These are phyloP conservation scores for Ambrosiella xylebori DNA, from an alignment of 2,329 filamentous ascomycete species.

Conservation along the genomic window DNA sequence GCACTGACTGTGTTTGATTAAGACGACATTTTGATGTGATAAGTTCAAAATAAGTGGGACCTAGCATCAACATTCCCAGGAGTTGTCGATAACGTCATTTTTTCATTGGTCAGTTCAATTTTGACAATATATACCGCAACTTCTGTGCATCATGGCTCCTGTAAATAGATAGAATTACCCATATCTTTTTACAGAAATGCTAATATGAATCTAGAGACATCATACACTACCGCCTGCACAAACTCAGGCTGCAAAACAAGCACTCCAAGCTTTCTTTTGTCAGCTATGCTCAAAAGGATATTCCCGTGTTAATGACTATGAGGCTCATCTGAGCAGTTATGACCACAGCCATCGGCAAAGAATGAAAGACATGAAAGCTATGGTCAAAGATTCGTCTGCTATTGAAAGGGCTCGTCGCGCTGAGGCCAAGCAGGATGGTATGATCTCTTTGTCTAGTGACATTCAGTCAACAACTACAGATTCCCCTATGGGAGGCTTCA, in stretches of 20 bases:
- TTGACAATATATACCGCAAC: background rate
- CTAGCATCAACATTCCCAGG: too few relatives aligned
- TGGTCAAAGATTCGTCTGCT: conserved; percentile 54
- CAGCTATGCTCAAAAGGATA: conserved; percentile 88
- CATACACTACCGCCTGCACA: conserved; percentile 41
- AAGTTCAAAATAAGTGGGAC: too few relatives aligned
- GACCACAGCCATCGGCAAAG: conserved; percentile 91
- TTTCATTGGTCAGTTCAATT: too few relatives aligned
- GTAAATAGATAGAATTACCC: background rate
- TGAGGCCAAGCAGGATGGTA: conserved; percentile 51
- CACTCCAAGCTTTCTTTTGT: conserved; percentile 67
- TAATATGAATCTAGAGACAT: conserved; percentile 26
- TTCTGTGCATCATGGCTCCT: conserved; percentile 2
- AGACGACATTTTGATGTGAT: too few relatives aligned
- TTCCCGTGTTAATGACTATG: conserved; percentile 86
- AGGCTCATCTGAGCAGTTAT: conserved; percentile 84
- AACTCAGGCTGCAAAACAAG: conserved; percentile 52
- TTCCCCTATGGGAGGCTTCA: conserved; percentile 30
- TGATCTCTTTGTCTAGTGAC: conserved; percentile 48
- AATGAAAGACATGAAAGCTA: conserved; percentile 72
- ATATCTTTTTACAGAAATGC: background rate
- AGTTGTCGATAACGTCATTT: too few relatives aligned
- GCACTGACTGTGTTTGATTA: too few relatives aligned
- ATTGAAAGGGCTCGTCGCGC: conserved; percentile 48
- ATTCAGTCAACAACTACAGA: conserved; percentile 9